Evolutionary conservation across 805 yeast genomes (phyloP).

Genomic region (Kregervanrija fluxuum): DNA sequence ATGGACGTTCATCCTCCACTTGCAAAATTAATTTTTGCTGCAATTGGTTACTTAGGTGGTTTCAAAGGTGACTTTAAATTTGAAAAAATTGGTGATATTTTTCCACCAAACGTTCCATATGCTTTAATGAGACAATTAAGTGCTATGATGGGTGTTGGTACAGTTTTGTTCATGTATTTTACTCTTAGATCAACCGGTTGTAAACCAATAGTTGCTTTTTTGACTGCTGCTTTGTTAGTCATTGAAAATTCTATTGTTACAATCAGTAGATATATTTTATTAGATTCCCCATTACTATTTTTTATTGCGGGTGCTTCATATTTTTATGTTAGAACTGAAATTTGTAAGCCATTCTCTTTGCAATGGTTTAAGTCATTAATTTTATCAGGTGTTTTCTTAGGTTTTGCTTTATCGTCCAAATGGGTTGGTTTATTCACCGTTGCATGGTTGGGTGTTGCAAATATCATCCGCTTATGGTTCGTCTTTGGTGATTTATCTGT

Average conservation of each 20-base stretch:
- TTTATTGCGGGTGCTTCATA: slow-evolving; percentile 69
- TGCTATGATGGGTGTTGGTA: slow-evolving; percentile 60
- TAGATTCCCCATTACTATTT: slow-evolving; percentile 71
- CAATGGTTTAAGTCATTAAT: slow-evolving; percentile 54
- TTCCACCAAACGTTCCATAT: slow-evolving; percentile 56
- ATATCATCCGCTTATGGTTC: slow-evolving; percentile 61
- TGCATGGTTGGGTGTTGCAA: slow-evolving; percentile 66
- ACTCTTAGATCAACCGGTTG: slow-evolving; percentile 70
- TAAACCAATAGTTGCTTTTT: slow-evolving; percentile 51
- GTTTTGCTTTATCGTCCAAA: slow-evolving; percentile 66
- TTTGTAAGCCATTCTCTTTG: slow-evolving; percentile 51
- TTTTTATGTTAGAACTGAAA: slow-evolving; percentile 58
- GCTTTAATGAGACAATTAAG: slow-evolving; percentile 64
- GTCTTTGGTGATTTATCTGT: slow-evolving; percentile 62
- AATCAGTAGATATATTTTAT: slow-evolving; percentile 64
- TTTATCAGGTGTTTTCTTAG: slow-evolving; percentile 63
- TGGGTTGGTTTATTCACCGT: slow-evolving; percentile 83
- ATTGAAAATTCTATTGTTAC: slow-evolving; percentile 67
- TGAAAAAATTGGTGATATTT: slow-evolving; percentile 56
- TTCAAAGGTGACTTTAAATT: slow-evolving; percentile 67
- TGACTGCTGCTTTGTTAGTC: slow-evolving; percentile 48
- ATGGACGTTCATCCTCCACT: slow-evolving; percentile 89
- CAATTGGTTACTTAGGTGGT: slow-evolving; percentile 59
- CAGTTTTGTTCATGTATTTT: slow-evolving; percentile 56
- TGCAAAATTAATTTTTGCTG: slow-evolving; percentile 75